Conservation (phyloP, 139 green algal species). For the Asterochloris erici region DNA sequence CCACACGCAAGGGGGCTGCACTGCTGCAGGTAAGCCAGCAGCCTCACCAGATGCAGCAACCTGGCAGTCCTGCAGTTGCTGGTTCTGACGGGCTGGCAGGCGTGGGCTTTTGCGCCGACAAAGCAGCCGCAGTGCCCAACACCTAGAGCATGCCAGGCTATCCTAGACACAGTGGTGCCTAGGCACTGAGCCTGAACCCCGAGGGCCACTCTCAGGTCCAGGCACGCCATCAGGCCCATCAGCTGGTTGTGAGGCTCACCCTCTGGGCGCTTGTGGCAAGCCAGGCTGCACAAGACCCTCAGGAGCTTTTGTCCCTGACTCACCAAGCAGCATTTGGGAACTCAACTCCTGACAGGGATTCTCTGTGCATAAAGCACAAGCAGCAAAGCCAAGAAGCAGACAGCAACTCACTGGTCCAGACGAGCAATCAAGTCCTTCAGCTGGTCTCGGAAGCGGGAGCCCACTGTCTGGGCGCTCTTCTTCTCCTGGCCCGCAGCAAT, state of each 20-base stretch:
- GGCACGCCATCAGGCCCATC: slow-evolving; percentile 58
- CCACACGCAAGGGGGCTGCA: background rate
- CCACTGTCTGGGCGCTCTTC: slow-evolving; percentile 49
- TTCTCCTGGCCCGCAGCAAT: slow-evolving; percentile 45
- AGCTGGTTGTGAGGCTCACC: slow-evolving; percentile 51
- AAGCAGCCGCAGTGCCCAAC: too few relatives aligned
- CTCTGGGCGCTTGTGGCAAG: background rate
- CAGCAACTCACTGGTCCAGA: slow-evolving; percentile 49
- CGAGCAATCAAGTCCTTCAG: slow-evolving; percentile 67
- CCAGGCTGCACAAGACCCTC: background rate
- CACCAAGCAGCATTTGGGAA: background rate
- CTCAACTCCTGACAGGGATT: background rate
- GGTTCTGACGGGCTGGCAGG: too few relatives aligned
- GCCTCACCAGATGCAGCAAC: background rate
- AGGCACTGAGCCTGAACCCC: background rate
- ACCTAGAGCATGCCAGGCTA: too few relatives aligned
- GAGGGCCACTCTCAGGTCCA: slow-evolving; percentile 45
- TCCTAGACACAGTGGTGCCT: too few relatives aligned
- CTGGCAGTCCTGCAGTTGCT: background rate
- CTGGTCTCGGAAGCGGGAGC: slow-evolving; percentile 67
- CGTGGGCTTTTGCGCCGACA: too few relatives aligned
- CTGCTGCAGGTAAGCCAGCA: background rate
- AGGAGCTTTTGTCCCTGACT: background rate
- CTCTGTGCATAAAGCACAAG: background rate
- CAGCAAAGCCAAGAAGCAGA: background rate